Base-by-base conservation (phyloP, 164 flowering plant genomes). In the Aristolochia californica region DNA sequence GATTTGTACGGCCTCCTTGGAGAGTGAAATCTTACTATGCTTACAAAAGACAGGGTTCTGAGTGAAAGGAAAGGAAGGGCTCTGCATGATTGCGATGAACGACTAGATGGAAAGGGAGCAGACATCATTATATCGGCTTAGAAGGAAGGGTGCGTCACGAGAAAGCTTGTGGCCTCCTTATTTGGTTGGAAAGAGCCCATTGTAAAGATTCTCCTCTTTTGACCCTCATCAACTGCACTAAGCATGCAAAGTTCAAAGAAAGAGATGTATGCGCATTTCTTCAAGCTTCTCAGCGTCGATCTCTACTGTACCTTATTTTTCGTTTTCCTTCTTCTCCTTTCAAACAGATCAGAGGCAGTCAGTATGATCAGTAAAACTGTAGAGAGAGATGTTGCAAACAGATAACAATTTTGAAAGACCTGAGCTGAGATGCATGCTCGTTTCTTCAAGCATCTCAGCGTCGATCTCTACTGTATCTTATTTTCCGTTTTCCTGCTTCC, bases 21-120 rank as follows among this genome's bases (percentile, higher is more conserved):
- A 60, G 48, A 71, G 45, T 57, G 76, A 76, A 75, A 76, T 77
- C 76, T 77, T 75, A 74, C 54, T 68, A 63, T 64, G 70, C 45
- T 62, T 73, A 56, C 55, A 60, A 55, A 21, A 58, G 59, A 59
- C 44, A 40, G 61, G 45, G 48, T 61, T 51, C 11, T 45, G 58
- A 20, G 38, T 27, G 26, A n/a, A n/a, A n/a, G 22, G 43, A 28
- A 54, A 40, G 48, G 72, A 55, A 60, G 62, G 55, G 61, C 60
- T 62, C n/a, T 48, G 62, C 78, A 78, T 74, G 68, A 75, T 73
- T 69, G 69, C 72, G 15, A 50, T 15, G 55, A 67, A 47, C 59
- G 63, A 62, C 67, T 61, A 30, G 67, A 59, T 45, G 61, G 62
- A 62, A 71, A 61, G 65, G 55, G 27, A 59, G 40, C n/a, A 55